These are phyloP conservation scores for Lichenothelia convexa DNA, from an alignment of 495 filamentous ascomycete genomes.

Conservation along the genomic window DNA sequence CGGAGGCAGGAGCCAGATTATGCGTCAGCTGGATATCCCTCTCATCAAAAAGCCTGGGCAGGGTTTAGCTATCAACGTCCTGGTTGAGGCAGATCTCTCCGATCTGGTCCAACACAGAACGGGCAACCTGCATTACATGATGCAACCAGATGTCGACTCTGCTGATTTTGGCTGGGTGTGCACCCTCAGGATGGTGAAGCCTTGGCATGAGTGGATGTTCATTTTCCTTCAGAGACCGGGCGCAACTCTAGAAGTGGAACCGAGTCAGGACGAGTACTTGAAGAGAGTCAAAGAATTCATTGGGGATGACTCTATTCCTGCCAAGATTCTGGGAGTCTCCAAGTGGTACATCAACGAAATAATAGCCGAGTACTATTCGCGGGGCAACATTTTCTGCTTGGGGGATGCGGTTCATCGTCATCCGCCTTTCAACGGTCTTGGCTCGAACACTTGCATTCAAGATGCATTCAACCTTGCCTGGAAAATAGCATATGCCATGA, in stretches of 20 bases:
- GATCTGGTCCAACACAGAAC: conserved; percentile 28
- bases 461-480: conserved; percentile 38
- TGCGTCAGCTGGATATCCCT: conserved; percentile 29
- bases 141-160: conserved; percentile 28
- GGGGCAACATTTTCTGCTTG: conserved; percentile 26
- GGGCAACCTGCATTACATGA: conserved; percentile 40
- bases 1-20: conserved; percentile 33
- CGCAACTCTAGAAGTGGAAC: conserved; percentile 17
- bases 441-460: conserved; percentile 36
- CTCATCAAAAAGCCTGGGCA: conserved; percentile 33
- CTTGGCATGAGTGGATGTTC: conserved; percentile 39
- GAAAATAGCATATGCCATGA: conserved; percentile 34
- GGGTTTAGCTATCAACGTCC: conserved; percentile 35
- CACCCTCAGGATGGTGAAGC: conserved; percentile 33
- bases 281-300: conserved; percentile 28
- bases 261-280: conserved; percentile 25
- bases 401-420: conserved; percentile 36
- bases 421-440: conserved; percentile 32
- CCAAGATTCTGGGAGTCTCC: conserved; percentile 27
- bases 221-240: conserved; percentile 28
- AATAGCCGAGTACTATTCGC: conserved; percentile 23
- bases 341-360: conserved; percentile 37
- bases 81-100: conserved; percentile 33
- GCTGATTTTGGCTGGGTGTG: conserved; percentile 24
- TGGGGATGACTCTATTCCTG: conserved; percentile 28